These are phyloP conservation scores for Pichia sp. DNA, from an alignment of 1,139 yeast species.

Conservation along the genomic window DNA sequence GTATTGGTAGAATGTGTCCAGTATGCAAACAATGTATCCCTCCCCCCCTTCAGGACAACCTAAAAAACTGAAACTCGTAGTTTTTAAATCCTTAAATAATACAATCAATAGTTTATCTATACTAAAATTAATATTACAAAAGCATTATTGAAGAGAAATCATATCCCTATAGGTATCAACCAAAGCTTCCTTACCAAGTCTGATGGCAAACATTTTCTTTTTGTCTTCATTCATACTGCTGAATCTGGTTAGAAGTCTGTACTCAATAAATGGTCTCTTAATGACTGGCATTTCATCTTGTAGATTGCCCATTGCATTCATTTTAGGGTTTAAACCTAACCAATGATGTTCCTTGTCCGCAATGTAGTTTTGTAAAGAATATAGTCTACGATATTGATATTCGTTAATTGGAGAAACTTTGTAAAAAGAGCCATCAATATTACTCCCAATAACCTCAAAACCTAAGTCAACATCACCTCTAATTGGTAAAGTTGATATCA, in stretches of 20 bases:
- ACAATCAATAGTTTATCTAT: too few relatives aligned
- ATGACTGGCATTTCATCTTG: conserved; percentile 27
- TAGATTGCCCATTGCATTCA: conserved; percentile 56
- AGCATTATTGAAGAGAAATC: conserved; percentile 31
- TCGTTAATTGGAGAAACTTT: conserved; percentile 74
- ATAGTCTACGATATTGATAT: conserved; percentile 68
- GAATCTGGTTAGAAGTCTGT: conserved; percentile 48
- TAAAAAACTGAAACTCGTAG: too few relatives aligned
- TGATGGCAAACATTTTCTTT: conserved; percentile 46
- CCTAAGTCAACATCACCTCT: conserved; percentile 28
- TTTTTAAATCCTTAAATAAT: too few relatives aligned
- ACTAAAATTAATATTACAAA: conserved; percentile 1
- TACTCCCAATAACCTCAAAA: conserved; percentile 61
- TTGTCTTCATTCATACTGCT: conserved; percentile 52
- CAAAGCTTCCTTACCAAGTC: conserved; percentile 51
- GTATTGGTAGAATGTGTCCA: too few relatives aligned
- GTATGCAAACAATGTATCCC: too few relatives aligned
- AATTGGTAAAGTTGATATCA: conserved; percentile 24
- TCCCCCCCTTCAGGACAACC: too few relatives aligned
- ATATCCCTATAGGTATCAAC: conserved; percentile 65
- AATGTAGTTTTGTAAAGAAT: conserved; percentile 81
- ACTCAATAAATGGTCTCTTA: conserved; percentile 45
- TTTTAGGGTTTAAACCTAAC: conserved; percentile 77
- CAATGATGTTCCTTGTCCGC: conserved; percentile 66
- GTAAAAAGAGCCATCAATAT: conserved; percentile 73